phyloP scores from a whole-genome alignment of 805 yeast species.

The Candida argentea region DNA sequence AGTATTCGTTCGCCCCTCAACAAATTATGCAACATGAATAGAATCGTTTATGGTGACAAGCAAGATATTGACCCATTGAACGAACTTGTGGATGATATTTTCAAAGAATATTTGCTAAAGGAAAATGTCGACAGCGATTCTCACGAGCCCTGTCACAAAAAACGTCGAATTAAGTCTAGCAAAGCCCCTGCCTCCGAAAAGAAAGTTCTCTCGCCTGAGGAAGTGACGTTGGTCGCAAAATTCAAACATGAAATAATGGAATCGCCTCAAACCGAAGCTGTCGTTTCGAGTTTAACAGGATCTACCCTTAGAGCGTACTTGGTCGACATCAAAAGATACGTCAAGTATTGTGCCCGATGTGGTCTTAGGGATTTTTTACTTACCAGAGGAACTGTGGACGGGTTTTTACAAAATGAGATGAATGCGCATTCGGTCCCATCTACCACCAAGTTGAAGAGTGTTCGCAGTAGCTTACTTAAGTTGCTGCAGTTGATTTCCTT shows the following conservation, averaged over 20 bases:
- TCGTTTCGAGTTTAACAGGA: slow-evolving; percentile 2
- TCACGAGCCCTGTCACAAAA: not conserved
- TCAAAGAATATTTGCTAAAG: not conserved
- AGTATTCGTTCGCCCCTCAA: slow-evolving; percentile 3
- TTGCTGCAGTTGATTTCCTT: slow-evolving; percentile 2
- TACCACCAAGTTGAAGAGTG: slow-evolving; percentile 1
- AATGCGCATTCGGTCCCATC: not conserved
- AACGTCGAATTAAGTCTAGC: not conserved
- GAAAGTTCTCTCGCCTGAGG: not conserved
- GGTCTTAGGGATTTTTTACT: slow-evolving; percentile 1
- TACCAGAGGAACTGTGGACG: not conserved
- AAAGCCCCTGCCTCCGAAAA: not conserved
- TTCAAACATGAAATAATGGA: slow-evolving; percentile 1
- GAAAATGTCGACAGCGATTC: not conserved
- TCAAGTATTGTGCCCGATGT: slow-evolving; percentile 1
- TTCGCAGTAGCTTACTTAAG: slow-evolving; percentile 3
- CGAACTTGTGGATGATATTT: slow-evolving; percentile 2
- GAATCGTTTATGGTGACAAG: slow-evolving; percentile 1
- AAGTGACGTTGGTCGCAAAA: not conserved
- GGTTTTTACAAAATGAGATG: slow-evolving; percentile 1
- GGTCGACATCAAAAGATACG: slow-evolving; percentile 2
- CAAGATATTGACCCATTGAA: slow-evolving; percentile 1
- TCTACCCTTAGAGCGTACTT: slow-evolving; percentile 2
- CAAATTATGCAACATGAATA: slow-evolving; percentile 2
- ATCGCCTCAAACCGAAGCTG: not conserved